Conservation (phyloP, 495 filamentous ascomycete species). For the Tuber magnatum region DNA sequence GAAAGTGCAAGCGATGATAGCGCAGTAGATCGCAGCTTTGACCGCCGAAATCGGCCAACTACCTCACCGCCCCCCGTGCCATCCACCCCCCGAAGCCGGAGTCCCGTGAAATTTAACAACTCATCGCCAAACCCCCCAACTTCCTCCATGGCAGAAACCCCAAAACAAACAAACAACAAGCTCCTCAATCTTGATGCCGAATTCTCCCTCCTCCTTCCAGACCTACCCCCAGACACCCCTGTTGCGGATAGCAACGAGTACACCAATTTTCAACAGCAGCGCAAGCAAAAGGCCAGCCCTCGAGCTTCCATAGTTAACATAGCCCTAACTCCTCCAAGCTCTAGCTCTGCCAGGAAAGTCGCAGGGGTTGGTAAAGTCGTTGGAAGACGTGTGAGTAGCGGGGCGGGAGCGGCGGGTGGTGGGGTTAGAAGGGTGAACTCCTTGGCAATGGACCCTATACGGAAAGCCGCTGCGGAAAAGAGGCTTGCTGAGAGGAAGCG, state of each 20-base stretch:
- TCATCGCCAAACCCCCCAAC: constrained; percentile 7
- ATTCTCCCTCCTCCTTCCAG: constrained; percentile 14
- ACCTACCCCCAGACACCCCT: constrained; percentile 20
- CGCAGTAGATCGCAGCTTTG: constrained; percentile 38
- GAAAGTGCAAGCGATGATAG: constrained; percentile 38
- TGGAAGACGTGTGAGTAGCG: constrained; percentile 19
- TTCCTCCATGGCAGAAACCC: constrained; percentile 16
- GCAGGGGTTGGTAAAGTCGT: constrained; percentile 27
- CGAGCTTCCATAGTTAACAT: constrained; percentile 31
- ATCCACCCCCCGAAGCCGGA: constrained; percentile 8
- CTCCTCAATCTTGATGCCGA: not conserved
- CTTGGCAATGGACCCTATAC: constrained; percentile 25
- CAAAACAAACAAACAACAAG: constrained; percentile 7
- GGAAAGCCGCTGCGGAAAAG: constrained; percentile 32
- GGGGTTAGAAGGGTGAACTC: constrained; percentile 1
- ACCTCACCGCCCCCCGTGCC: constrained; percentile 5
- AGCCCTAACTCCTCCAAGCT: constrained; percentile 18
- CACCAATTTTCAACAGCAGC: constrained; percentile 22
- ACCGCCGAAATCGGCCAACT: constrained; percentile 25
- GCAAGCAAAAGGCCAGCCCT: constrained; percentile 29
- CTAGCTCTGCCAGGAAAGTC: constrained; percentile 21
- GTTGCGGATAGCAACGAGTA: constrained; percentile 15
- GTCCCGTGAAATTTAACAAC: not conserved
- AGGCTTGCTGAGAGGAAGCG: constrained; percentile 35
- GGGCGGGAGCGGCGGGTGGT: not conserved